Base-by-base conservation (phyloP, 129 eudicot genomes). In the Gnaphalium uliginosum region DNA sequence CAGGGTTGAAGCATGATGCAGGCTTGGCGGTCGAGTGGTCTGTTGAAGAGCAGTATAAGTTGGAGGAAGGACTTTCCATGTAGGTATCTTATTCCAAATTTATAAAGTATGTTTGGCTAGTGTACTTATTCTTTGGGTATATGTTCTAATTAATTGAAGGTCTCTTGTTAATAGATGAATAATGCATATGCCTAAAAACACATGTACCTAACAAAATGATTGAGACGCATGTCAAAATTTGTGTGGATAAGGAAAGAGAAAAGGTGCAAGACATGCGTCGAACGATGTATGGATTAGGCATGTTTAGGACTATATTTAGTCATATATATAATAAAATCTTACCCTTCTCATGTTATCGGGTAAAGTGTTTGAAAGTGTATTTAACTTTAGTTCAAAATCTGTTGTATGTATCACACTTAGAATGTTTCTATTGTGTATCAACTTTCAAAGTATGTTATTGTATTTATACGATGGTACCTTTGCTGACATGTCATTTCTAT, bases 1-100 rank as follows among this genome's bases (percentile, higher is more conserved):
- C 90, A 1, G 92, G 93, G 78, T 80, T 90, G 60, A 93, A 93
- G 79, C 90, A 86, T 33, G 95, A 89, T 22, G 81, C 89, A 9
- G 96, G 95, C 14, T 76, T 86, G 68, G 89, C 89, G 2, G 96
- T 82, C 1, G 95, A 93, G 86, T 93, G 98, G 98, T 83, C 96
- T 39, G 86, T 75, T 57, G 90, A 88, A 61, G 98, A 93, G 68
- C 96, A 93, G 83, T 83, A 76, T 86, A 87, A 78, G 77, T 78
- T 93, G 86, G 90, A 93, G 70, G 92, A 93, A 85, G 98, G 96
- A 67, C 89, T 90, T 81, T 66, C 77, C 69, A 93, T 83, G 98
- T 90, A 82, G 79, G 95, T 93, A 76, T 74, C 39, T 68, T 79
- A 37, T 76, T 86, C 78, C 73, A 53, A 27, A 60, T 78, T 58